Evolutionary conservation across 1,139 yeast genomes (phyloP).

Genomic region (Geotrichum restrictum): DNA sequence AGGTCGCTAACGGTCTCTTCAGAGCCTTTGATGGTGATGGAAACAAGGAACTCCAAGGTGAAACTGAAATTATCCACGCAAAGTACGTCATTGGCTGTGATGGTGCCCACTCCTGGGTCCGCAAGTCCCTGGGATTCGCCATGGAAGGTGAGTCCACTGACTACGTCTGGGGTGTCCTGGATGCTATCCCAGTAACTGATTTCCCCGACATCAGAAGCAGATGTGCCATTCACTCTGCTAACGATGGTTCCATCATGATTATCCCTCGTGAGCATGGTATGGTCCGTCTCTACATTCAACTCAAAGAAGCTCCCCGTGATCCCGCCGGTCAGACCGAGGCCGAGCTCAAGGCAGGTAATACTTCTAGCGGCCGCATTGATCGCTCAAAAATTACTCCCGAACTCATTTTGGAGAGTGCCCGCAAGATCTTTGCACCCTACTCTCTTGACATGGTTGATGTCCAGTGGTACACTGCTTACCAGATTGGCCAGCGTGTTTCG

Average conservation of each 20-base stretch:
- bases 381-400: slow-evolving; percentile 37
- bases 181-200: slow-evolving; percentile 40
- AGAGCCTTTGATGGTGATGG: slow-evolving; percentile 36
- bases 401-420: slow-evolving; percentile 36
- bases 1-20: slow-evolving; percentile 36
- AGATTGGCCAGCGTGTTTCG: slow-evolving; percentile 42
- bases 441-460: slow-evolving; percentile 36
- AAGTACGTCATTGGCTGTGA: slow-evolving; percentile 42
- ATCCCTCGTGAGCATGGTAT: slow-evolving; percentile 41
- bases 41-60: slow-evolving; percentile 11
- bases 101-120: slow-evolving; percentile 43
- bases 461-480: slow-evolving; percentile 42
- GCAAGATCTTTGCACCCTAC: slow-evolving; percentile 37
- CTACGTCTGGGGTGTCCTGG: slow-evolving; percentile 43
- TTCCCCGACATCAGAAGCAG: slow-evolving; percentile 42
- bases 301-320: slow-evolving; percentile 36
- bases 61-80: slow-evolving; percentile 31
- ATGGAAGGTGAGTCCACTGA: slow-evolving; percentile 43
- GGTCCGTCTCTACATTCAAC: slow-evolving; percentile 38
- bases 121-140: slow-evolving; percentile 34
- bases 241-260: slow-evolving; percentile 39
- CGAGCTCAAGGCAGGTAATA: slow-evolving; percentile 2
- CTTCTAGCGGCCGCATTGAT: slow-evolving; percentile 34
- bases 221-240: slow-evolving; percentile 41
- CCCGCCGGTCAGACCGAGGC: slow-evolving; percentile 21